phyloP scores from a whole-genome alignment of 78 protist species.

The Anaeramoeba flamelloides region DNA sequence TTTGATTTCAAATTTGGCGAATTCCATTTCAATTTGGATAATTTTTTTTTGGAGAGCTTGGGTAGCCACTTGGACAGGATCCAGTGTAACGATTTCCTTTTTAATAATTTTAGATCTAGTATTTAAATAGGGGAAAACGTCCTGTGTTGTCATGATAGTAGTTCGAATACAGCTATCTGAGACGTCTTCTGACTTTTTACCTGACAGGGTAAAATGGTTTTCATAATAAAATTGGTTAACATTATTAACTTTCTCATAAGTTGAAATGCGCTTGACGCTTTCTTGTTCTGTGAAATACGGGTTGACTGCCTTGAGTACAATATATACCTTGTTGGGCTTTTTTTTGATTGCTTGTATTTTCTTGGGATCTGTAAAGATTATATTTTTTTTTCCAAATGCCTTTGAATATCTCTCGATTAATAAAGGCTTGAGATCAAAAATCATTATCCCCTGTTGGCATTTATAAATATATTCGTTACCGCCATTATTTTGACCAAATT shows the following conservation, averaged over 20 bases:
- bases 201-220: not conserved
- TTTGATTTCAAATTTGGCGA: too few species aligned
- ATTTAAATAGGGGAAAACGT: not conserved
- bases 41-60: not conserved
- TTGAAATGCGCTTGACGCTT: not conserved
- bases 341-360: not conserved
- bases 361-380: not conserved
- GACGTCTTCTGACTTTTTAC: not conserved
- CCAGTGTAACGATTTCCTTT: not conserved
- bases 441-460: not conserved
- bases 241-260: not conserved
- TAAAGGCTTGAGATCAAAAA: not conserved
- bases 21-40: too few species aligned
- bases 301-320: not conserved
- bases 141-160: not conserved
- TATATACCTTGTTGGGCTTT: not conserved
- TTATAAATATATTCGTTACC: not conserved
- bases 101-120: not conserved
- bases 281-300: not conserved
- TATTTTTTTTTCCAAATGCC: not conserved
- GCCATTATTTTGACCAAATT: not conserved
- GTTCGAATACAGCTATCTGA: not conserved
- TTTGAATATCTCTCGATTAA: not conserved
- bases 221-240: not conserved
- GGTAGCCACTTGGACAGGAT: not conserved